These are phyloP conservation scores for Lasiodiplodia hormozganensis DNA, from an alignment of 2,329 filamentous ascomycete genomes.

Conservation along the genomic window DNA sequence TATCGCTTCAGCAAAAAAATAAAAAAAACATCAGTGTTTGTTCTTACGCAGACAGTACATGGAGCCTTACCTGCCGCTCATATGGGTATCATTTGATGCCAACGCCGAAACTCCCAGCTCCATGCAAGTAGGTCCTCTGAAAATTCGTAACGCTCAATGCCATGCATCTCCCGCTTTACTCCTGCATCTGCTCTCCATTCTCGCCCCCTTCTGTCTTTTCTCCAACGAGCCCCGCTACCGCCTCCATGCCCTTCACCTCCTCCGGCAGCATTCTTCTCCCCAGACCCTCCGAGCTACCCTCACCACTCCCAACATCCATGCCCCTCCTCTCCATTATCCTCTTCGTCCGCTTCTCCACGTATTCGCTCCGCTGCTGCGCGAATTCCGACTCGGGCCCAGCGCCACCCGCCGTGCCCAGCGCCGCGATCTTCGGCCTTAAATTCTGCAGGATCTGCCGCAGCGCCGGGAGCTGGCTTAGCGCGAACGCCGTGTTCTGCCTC, in stretches of 20 bases:
- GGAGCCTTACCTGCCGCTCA: background rate
- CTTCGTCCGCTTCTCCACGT: constrained; percentile 65
- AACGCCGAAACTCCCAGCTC: constrained; percentile 10
- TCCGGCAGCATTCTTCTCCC: constrained; percentile 41
- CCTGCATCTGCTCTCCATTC: constrained; percentile 24
- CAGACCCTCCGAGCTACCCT: constrained; percentile 39
- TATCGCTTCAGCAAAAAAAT: background rate
- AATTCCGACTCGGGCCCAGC: constrained; percentile 45
- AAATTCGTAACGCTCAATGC: background rate
- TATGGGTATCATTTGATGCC: constrained; percentile 15
- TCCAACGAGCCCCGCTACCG: constrained; percentile 32
- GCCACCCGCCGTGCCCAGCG: constrained; percentile 45
- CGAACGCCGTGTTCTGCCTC: constrained; percentile 76
- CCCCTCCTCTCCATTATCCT: constrained; percentile 78
- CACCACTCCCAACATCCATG: constrained; percentile 57
- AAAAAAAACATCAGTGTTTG: background rate
- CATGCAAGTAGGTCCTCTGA: background rate
- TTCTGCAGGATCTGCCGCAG: constrained; percentile 73
- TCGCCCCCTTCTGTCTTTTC: background rate
- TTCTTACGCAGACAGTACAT: background rate
- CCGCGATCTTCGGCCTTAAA: constrained; percentile 69
- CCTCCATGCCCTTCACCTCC: constrained; percentile 47
- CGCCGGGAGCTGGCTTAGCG: constrained; percentile 81
- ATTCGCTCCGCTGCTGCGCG: constrained; percentile 75
- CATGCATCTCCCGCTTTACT: background rate